Conservation (phyloP, 192 early-diverging fungal species). For the Cetraspora pellucida region DNA sequence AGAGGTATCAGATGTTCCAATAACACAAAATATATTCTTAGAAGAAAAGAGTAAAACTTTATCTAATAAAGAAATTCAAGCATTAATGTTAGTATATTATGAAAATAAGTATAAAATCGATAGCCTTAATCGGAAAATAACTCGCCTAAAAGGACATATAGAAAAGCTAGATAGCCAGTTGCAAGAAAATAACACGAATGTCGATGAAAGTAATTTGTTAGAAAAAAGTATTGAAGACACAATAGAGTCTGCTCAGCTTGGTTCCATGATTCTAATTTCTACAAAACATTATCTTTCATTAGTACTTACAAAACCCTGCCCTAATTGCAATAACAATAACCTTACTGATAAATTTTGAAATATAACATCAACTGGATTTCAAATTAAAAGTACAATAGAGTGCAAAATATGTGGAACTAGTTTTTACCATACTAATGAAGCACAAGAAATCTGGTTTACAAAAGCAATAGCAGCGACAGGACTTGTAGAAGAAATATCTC, state of each 20-base stretch:
- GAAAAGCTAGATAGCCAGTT: no score
- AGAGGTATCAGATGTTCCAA: no score
- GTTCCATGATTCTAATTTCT: background rate
- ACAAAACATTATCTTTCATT: conserved; percentile 7
- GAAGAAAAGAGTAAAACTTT: no score
- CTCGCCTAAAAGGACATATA: no score
- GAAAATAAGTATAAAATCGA: no score
- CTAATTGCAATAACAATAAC: background rate
- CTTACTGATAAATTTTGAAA: background rate
- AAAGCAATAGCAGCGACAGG: background rate
- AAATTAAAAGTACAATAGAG: background rate
- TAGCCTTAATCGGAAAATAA: no score
- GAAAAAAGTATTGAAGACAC: background rate
- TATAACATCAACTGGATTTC: background rate
- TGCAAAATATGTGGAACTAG: background rate
- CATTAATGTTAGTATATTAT: no score
- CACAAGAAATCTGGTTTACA: background rate
- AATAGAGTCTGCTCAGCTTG: background rate
- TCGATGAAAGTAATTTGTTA: no score
- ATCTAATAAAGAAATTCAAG: no score
- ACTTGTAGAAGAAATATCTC: background rate
- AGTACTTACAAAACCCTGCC: background rate
- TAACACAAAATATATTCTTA: no score
- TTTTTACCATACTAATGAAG: background rate
- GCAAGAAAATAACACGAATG: no score